A percentile compares a stretch with the other conserved stretches of the same genome.
Evolutionary conservation across 371 early-diverging fungal species (phyloP).

Genomic region (Zychaea mexicana): DNA sequence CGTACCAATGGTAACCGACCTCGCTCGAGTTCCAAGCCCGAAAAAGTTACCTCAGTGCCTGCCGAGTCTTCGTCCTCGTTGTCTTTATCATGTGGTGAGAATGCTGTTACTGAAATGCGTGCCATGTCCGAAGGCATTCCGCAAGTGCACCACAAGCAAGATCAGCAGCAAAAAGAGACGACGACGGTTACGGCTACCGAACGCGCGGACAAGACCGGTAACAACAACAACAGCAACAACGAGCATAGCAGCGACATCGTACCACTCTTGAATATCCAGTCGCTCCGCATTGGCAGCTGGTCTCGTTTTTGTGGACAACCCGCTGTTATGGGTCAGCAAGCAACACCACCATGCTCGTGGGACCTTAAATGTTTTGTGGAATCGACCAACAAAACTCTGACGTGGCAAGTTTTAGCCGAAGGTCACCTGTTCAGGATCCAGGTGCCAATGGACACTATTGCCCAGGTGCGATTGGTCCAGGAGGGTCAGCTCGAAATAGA

Average conservation of each 20-base stretch:
- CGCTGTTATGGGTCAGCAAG: too few species aligned
- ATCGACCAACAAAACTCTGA: slow-evolving; percentile 15
- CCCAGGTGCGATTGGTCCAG: slow-evolving; percentile 19
- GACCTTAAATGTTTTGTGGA: slow-evolving; percentile 30
- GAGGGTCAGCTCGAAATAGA: slow-evolving; percentile 19
- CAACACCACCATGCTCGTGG: slow-evolving; percentile 15
- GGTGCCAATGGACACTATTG: slow-evolving; percentile 24
- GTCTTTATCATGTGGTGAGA: too few species aligned
- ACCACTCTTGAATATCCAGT: slow-evolving; percentile 19
- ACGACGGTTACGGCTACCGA: too few species aligned
- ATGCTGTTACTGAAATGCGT: slow-evolving; percentile 12
- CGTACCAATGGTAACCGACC: slow-evolving; percentile 22
- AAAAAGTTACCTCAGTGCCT: slow-evolving; percentile 9
- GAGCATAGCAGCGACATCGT: too few species aligned
- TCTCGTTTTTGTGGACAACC: slow-evolving; percentile 25
- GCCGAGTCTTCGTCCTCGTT: too few species aligned
- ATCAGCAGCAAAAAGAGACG: too few species aligned
- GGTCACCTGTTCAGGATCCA: slow-evolving; percentile 40
- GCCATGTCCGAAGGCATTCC: slow-evolving; percentile 40
- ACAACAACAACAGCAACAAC: not conserved
- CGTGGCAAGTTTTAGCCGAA: slow-evolving; percentile 38
- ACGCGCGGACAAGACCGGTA: not conserved
- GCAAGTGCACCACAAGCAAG: not conserved
- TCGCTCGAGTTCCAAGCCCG: slow-evolving; percentile 42
- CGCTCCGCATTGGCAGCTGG: slow-evolving; percentile 42